Evolutionary conservation across 1,284 basidiomycete species (phyloP).

Genomic region (Moesziomyces parantarcticus): DNA sequence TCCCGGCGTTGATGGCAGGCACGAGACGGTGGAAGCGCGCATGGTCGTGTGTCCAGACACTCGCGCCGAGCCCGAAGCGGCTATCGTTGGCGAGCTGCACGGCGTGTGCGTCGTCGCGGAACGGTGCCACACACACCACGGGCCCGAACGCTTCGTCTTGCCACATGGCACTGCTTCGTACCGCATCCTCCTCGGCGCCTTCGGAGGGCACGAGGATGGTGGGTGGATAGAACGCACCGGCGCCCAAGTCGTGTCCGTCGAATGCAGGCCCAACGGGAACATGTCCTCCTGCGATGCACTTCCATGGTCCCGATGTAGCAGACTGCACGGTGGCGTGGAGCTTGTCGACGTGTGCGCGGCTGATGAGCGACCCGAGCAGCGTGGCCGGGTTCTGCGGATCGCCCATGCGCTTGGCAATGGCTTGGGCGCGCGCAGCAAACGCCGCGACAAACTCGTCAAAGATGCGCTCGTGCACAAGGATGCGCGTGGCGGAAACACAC

Average conservation of each 20-base stretch:
- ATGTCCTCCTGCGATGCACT: constrained; percentile 75
- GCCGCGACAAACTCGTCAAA: constrained; percentile 76
- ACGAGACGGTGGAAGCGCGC: constrained; percentile 20
- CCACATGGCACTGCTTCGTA: constrained; percentile 74
- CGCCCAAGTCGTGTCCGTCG: constrained; percentile 77
- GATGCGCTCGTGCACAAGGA: constrained; percentile 70
- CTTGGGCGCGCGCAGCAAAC: constrained; percentile 75
- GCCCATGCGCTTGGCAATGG: constrained; percentile 78
- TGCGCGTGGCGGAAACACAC: constrained; percentile 38
- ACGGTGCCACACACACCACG: constrained; percentile 72
- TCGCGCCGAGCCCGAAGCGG: constrained; percentile 82
- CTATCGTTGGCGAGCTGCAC: constrained; percentile 77
- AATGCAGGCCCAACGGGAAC: constrained; percentile 74
- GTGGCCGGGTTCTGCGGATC: constrained; percentile 77
- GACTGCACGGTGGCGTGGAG: constrained; percentile 74
- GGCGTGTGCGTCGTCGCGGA: constrained; percentile 74
- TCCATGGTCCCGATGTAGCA: constrained; percentile 70
- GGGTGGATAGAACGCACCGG: constrained; percentile 79
- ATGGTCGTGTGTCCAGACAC: constrained; percentile 78
- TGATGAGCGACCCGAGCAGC: constrained; percentile 82
- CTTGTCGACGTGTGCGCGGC: constrained; percentile 74
- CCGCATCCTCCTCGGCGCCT: constrained; percentile 49
- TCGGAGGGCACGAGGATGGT: constrained; percentile 74
- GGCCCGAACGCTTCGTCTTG: constrained; percentile 83
- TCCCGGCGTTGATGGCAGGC: constrained; percentile 68